phyloP scores from a whole-genome alignment of 1,284 basidiomycete genomes.

The Neotropicomus parvogracilis region DNA sequence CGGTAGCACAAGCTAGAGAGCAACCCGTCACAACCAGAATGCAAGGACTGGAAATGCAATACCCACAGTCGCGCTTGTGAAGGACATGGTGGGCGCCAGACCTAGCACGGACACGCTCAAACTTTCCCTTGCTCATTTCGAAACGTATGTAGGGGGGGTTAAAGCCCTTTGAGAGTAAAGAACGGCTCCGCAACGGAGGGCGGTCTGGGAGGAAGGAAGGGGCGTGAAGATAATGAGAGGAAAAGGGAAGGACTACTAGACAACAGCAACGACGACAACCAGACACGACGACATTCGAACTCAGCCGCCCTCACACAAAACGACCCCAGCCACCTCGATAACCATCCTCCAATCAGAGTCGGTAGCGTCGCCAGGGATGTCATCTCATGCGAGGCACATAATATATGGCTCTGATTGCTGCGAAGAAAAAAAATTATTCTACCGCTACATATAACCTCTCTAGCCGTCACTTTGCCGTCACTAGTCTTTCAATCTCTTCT shows the following conservation, averaged over 20 bases:
- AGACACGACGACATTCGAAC: slow-evolving; percentile 24
- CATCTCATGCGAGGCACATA: not conserved
- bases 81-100: slow-evolving; percentile 23
- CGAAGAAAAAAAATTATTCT: no score
- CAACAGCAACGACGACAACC: slow-evolving; percentile 7
- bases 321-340: slow-evolving; percentile 13
- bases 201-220: slow-evolving; percentile 22
- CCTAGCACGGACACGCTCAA: slow-evolving; percentile 29
- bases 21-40: slow-evolving; percentile 4
- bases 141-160: slow-evolving; percentile 3
- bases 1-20: slow-evolving; percentile 47
- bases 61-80: slow-evolving; percentile 23
- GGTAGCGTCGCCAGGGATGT: not conserved
- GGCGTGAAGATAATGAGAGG: slow-evolving; percentile 16
- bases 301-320: slow-evolving; percentile 18
- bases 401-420: no score
- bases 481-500: slow-evolving; percentile 13
- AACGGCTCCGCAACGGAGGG: slow-evolving; percentile 27
- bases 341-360: not conserved
- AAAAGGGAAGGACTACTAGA: not conserved
- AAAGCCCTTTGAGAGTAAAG: slow-evolving; percentile 21
- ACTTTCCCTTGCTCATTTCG: slow-evolving; percentile 32
- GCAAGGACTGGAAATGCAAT: not conserved
- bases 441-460: no score
- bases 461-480: slow-evolving; percentile 4